Conservation (phyloP, 1,139 yeast genomes). For the Yamadazyma spencermartinsiae region DNA sequence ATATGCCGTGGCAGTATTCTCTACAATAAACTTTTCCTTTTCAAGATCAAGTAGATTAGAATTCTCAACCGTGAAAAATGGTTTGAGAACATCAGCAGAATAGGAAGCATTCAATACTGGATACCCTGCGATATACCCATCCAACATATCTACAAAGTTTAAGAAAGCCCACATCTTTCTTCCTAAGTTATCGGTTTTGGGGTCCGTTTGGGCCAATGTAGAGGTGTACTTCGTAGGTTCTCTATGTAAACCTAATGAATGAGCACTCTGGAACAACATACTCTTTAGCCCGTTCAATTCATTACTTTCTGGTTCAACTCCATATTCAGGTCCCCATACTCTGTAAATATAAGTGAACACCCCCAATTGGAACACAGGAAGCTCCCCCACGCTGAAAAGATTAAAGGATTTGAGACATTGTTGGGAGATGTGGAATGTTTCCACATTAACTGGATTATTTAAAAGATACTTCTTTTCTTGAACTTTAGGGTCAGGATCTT, state of each 20-base stretch:
- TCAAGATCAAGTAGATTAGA: conserved; percentile 24
- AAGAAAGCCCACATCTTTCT: conserved; percentile 33
- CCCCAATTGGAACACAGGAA: conserved; percentile 23
- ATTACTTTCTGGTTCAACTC: conserved; percentile 47
- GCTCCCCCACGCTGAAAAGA: conserved; percentile 34
- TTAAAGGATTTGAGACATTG: conserved; percentile 40
- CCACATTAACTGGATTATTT: conserved; percentile 19
- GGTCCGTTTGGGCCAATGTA: neutral
- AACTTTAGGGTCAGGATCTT: conserved; percentile 25
- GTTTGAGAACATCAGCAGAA: conserved; percentile 31
- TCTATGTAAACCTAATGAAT: conserved; percentile 33
- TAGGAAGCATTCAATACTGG: conserved; percentile 26
- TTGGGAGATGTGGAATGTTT: conserved; percentile 31
- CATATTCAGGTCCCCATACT: conserved; percentile 49
- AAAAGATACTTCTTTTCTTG: conserved; percentile 8
- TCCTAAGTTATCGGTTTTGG: conserved; percentile 5
- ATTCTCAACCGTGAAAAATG: conserved; percentile 13
- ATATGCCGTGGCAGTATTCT: neutral
- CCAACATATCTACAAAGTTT: conserved; percentile 32
- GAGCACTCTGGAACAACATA: conserved; percentile 38
- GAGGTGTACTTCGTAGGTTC: conserved; percentile 1
- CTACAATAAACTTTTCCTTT: conserved; percentile 20
- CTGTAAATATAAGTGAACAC: conserved; percentile 36
- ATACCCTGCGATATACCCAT: conserved; percentile 35
- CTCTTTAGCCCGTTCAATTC: conserved; percentile 44